These are phyloP conservation scores for Clavaria fumosa DNA, from an alignment of 768 basidiomycete genomes.

Conservation along the genomic window DNA sequence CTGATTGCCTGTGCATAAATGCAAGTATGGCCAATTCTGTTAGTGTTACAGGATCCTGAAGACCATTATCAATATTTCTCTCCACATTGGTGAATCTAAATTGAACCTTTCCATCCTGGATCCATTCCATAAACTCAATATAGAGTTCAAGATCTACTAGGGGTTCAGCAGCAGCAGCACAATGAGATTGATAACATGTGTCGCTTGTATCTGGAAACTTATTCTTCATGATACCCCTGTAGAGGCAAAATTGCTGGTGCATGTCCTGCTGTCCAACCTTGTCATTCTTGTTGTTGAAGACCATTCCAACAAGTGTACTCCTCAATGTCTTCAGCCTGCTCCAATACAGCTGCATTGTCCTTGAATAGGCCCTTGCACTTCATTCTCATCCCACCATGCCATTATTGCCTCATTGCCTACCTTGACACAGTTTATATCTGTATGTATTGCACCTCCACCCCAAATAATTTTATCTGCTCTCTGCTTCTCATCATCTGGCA, in stretches of 20 bases:
- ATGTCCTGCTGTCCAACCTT: too few relatives aligned
- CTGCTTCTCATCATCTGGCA: slow-evolving; percentile 10
- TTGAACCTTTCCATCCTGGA: slow-evolving; percentile 17
- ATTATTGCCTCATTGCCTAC: slow-evolving; percentile 16
- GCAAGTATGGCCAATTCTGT: slow-evolving; percentile 17
- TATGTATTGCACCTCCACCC: slow-evolving; percentile 26
- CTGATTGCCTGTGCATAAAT: slow-evolving; percentile 14
- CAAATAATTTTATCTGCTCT: slow-evolving; percentile 18
- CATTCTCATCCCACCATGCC: slow-evolving; percentile 17
- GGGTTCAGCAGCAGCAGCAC: slow-evolving; percentile 15
- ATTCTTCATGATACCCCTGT: slow-evolving; percentile 10
- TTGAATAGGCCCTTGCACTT: not conserved
- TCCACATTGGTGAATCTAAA: slow-evolving; percentile 22
- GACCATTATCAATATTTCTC: slow-evolving; percentile 15
- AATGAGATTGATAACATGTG: slow-evolving; percentile 20
- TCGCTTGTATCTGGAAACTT: slow-evolving; percentile 23
- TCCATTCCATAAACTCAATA: slow-evolving; percentile 15
- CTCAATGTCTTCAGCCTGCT: too few relatives aligned
- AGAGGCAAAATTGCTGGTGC: slow-evolving; percentile 13
- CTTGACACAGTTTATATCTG: slow-evolving; percentile 22
- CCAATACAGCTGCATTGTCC: too few relatives aligned
- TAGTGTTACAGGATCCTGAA: slow-evolving; percentile 16
- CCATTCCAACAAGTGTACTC: slow-evolving; percentile 16
- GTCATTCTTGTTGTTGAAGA: too few relatives aligned
- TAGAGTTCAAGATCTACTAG: slow-evolving; percentile 14